A percentile compares a stretch with the other conserved stretches of the same genome.
phyloP scores from a whole-genome alignment of 169 alveolate genomes.

The Eimeria sp. region DNA sequence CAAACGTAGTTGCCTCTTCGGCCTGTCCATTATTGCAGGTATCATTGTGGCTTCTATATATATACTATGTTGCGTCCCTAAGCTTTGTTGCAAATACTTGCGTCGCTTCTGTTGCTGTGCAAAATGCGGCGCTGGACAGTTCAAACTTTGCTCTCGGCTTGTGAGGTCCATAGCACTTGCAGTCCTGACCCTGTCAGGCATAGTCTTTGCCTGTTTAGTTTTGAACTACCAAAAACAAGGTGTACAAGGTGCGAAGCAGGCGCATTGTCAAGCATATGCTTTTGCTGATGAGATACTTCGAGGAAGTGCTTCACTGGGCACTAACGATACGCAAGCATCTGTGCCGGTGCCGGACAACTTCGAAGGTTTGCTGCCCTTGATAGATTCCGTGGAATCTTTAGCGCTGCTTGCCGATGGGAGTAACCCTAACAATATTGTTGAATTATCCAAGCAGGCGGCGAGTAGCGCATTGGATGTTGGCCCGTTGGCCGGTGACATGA shows the following conservation, averaged over 20 bases:
- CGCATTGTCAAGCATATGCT: slow-evolving; percentile 26
- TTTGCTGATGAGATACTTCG: slow-evolving; percentile 51
- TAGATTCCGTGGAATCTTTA: slow-evolving; percentile 22
- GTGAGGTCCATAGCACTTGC: background rate
- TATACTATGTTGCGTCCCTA: slow-evolving; percentile 66
- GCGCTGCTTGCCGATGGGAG: slow-evolving; percentile 29
- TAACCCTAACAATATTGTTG: slow-evolving; percentile 51
- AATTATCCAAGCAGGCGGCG: slow-evolving; percentile 38
- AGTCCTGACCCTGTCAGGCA: slow-evolving; percentile 17
- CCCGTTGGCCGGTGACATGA: background rate
- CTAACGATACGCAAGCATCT: slow-evolving; percentile 13
- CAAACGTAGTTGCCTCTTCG: slow-evolving; percentile 45
- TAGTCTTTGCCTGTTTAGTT: slow-evolving; percentile 28
- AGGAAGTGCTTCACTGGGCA: slow-evolving; percentile 1
- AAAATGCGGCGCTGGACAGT: slow-evolving; percentile 9
- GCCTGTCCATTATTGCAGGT: slow-evolving; percentile 48
- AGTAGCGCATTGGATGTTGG: slow-evolving; percentile 30
- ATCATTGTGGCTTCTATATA: background rate
- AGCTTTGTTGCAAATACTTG: slow-evolving; percentile 33
- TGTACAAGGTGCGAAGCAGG: slow-evolving; percentile 43
- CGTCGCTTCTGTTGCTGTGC: slow-evolving; percentile 64
- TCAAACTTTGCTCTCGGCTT: slow-evolving; percentile 24
- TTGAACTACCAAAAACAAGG: slow-evolving; percentile 22
- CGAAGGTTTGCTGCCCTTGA: slow-evolving; percentile 47
- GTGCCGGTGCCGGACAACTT: background rate